A percentile compares a stretch with the other conserved stretches of the same genome.
Evolutionary conservation across 371 early-diverging fungal genomes (phyloP).

Genomic region (Zopfochytrium polystomum): DNA sequence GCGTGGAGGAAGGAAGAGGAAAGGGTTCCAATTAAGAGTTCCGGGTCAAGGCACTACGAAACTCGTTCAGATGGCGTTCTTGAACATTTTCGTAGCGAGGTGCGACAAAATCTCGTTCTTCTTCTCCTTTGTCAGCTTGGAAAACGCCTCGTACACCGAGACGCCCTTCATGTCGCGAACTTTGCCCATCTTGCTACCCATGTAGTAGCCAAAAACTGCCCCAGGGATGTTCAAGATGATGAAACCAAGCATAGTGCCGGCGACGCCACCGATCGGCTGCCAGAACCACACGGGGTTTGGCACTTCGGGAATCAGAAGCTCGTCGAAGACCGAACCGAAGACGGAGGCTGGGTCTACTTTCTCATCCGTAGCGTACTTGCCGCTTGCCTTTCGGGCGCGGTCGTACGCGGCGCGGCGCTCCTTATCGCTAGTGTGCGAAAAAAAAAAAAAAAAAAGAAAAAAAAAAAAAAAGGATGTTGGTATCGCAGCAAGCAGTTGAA

Average conservation of each 20-base stretch:
- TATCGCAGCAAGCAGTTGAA: neutral
- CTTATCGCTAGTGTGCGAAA: constrained; percentile 27
- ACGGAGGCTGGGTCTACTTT: constrained; percentile 30
- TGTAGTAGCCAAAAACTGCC: constrained; percentile 40
- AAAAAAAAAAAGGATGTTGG: no score
- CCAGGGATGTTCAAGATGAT: constrained; percentile 48
- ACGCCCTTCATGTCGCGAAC: constrained; percentile 46
- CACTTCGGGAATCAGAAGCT: constrained; percentile 37
- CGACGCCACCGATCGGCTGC: constrained; percentile 43
- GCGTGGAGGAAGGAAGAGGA: no score
- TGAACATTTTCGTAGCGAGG: constrained; percentile 40
- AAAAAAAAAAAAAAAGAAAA: neutral
- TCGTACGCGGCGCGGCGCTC: constrained; percentile 36
- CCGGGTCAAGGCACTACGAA: neutral
- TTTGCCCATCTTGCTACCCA: constrained; percentile 44
- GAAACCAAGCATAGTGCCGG: constrained; percentile 43
- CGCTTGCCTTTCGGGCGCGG: constrained; percentile 21
- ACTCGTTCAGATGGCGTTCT: constrained; percentile 15
- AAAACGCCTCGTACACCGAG: constrained; percentile 45
- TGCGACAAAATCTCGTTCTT: constrained; percentile 37
- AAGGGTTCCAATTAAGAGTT: no score
- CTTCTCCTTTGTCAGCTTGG: constrained; percentile 33
- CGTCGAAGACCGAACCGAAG: constrained; percentile 41
- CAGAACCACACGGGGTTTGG: constrained; percentile 41
- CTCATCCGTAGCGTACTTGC: constrained; percentile 18